Evolutionary conservation across 768 basidiomycete genomes (phyloP), one percentile per base, ranked within the genome.

Genomic region (Hericium rajendrae): DNA sequence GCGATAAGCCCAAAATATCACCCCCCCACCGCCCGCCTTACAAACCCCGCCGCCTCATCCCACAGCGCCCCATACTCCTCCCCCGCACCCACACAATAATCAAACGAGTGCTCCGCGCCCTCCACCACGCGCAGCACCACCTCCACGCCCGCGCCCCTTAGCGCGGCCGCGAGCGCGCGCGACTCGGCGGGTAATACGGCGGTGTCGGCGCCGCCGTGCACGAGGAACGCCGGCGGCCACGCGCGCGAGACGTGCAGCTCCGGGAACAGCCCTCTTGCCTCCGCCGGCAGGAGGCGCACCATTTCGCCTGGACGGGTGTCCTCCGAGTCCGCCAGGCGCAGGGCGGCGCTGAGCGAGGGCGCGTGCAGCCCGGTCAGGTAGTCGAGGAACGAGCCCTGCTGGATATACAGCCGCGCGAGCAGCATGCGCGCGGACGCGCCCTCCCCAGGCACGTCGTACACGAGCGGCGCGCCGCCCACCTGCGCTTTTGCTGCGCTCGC

Each of bases 391-490:
- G 64, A 65, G 16, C 84, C 86, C 16, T 79, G 71, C 65, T 88
- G 85, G 20, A 84, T 69, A 58, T 81, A 84, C 10, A 86, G 68
- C 4, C 81, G 74, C 13, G 74, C 67, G 46, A 86, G 70, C 16
- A 77, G 71, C 82, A 82, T 83, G 46, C 85, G 78, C 1, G 81
- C 78, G 4, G 84, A 83, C 61, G 76, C 81, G 13, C 82, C 57
- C 28, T 4, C 4, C 28, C 4, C 28, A 32, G 28, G 28, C 0
- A 77, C 72, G 61, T 79, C 73, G 59, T 80, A 84, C 6, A 72
- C 68, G 9, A 79, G 70, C 0, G 73, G 67, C 3, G 81, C 83
- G 46, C 76, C 77, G 4, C 76, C 64, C 2, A 68, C 70, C 2
- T n/a, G n/a, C 65, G 58, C 1, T 62, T 43, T 0, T 74, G 65